Conservation (phyloP, 495 filamentous ascomycete genomes). For the Talaromyces liani region DNA sequence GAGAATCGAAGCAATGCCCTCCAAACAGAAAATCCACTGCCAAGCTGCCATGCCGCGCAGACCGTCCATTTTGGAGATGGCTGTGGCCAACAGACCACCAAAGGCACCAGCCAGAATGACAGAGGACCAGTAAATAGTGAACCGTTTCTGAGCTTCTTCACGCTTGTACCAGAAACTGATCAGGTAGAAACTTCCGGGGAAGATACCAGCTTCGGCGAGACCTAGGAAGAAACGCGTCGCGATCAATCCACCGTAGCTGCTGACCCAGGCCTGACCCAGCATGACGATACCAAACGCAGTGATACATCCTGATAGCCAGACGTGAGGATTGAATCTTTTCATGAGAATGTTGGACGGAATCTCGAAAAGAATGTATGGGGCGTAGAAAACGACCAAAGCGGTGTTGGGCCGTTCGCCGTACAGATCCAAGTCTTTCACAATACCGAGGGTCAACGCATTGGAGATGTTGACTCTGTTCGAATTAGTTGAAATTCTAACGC, state of each 20-base stretch:
- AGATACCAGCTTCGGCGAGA: slow-evolving; percentile 47
- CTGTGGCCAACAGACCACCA: slow-evolving; percentile 69
- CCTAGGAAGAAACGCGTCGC: slow-evolving; percentile 50
- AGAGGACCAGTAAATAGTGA: slow-evolving; percentile 69
- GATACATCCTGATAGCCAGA: slow-evolving; percentile 69
- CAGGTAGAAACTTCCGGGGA: slow-evolving; percentile 56
- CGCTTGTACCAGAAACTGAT: slow-evolving; percentile 69
- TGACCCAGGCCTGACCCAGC: slow-evolving; percentile 65
- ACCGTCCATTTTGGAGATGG: slow-evolving; percentile 65
- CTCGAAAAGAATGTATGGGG: slow-evolving; percentile 69
- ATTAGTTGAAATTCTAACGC: background rate
- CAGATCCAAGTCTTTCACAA: slow-evolving; percentile 26
- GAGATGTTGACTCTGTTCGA: slow-evolving; percentile 18
- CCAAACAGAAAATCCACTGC: slow-evolving; percentile 57
- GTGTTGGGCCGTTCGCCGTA: slow-evolving; percentile 55
- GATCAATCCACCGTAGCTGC: slow-evolving; percentile 48
- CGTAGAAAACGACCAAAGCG: slow-evolving; percentile 61
- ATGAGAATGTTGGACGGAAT: slow-evolving; percentile 63
- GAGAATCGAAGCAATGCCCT: slow-evolving; percentile 62
- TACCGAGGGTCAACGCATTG: slow-evolving; percentile 15
- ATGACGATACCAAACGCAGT: slow-evolving; percentile 49
- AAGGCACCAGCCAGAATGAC: slow-evolving; percentile 64
- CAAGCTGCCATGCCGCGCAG: slow-evolving; percentile 50
- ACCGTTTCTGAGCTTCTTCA: slow-evolving; percentile 66
- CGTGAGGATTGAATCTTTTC: slow-evolving; percentile 64